Percentiles rank a stretch among this genome's conserved stretches.
Evolutionary conservation across 1,139 yeast genomes (phyloP).

Genomic region (Tardiomyces blankii): DNA sequence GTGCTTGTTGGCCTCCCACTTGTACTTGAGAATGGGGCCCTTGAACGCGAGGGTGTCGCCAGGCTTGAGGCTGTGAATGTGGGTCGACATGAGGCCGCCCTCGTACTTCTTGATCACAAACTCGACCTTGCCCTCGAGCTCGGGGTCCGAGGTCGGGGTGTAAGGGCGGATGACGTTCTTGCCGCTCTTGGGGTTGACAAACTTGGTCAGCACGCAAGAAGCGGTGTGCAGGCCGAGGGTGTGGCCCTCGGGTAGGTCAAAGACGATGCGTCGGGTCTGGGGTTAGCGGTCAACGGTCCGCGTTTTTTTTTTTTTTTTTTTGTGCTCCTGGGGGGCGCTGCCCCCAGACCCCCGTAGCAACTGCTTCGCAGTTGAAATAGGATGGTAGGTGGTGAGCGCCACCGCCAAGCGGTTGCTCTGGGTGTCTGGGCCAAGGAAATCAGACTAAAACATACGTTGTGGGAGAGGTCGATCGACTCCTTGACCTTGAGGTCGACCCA

Average conservation of each 20-base stretch:
- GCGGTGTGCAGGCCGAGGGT: slow-evolving; percentile 75
- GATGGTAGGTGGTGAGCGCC: no score
- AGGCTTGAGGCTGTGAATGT: slow-evolving; percentile 57
- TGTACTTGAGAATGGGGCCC: slow-evolving; percentile 92
- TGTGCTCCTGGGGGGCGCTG: no score
- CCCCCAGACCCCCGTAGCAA: no score
- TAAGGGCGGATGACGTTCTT: slow-evolving; percentile 89
- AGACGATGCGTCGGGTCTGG: slow-evolving; percentile 53
- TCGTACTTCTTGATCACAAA: slow-evolving; percentile 79
- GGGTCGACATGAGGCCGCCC: slow-evolving; percentile 73
- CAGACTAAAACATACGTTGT: slow-evolving; percentile 25
- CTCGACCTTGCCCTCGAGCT: slow-evolving; percentile 62
- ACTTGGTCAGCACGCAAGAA: slow-evolving; percentile 72
- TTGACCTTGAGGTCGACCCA: slow-evolving; percentile 77
- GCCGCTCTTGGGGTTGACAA: slow-evolving; percentile 65
- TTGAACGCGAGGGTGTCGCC: slow-evolving; percentile 82
- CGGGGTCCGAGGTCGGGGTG: slow-evolving; percentile 75
- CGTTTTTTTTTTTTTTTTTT: no score
- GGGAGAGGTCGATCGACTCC: slow-evolving; percentile 34
- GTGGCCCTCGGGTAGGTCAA: slow-evolving; percentile 60
- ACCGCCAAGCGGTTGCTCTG: no score
- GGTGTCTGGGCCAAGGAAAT: no score
- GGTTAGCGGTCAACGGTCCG: not conserved
- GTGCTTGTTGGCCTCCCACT: slow-evolving; percentile 73
- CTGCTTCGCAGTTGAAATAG: no score